Base-by-base conservation (phyloP, 2,329 filamentous ascomycete species). In the Xylaria digitata region DNA sequence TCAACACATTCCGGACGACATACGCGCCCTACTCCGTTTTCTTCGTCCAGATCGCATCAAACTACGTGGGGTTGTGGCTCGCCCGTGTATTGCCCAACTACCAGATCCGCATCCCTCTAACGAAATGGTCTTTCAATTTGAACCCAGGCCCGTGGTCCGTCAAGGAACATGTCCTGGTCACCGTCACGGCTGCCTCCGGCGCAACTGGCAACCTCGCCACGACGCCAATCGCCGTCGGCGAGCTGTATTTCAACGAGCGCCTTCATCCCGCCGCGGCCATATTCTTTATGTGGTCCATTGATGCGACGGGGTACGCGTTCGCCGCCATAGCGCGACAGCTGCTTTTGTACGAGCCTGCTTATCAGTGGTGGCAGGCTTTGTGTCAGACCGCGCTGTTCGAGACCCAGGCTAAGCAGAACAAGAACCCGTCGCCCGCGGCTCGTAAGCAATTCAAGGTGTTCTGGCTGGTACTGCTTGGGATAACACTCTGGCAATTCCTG, bases 401-500 rank as follows among this genome's bases (percentile, higher is more conserved):
- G 70, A 87, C 85, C 0, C 83, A 86, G 68, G 83, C 80, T 65
- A 83, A 83, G 71, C 83, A 86, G 71, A 81, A 83, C 61, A 82
- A 85, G 63, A 80, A 80, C 37, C 85, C 85, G 0, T 82, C 83
- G 6, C 78, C 78, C 0, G 71, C 83, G 1, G 84, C 85, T 0
- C 80, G 81, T 49, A 84, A 83, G 57, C 86, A 88, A 72, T 87
- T 86, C 76, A 81, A 79, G 45, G 80, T 89, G 1, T 89, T 89
- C 75, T 89, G 88, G 75, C 75, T 80, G 9, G 80, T 83, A 0
- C 78, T 89, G 0, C 65, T 83, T 0, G 86, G 80, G 3, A 80
- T 88, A 60, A 86, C 83, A 0, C 69, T 87, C 0, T 90, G 87
- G 87, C 86, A 90, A 65, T 89, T 89, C 66, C 76, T 89, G 0